These are phyloP conservation scores for Pseudopyricularia cyperi DNA, from an alignment of 2,329 filamentous ascomycete species.

Conservation along the genomic window DNA sequence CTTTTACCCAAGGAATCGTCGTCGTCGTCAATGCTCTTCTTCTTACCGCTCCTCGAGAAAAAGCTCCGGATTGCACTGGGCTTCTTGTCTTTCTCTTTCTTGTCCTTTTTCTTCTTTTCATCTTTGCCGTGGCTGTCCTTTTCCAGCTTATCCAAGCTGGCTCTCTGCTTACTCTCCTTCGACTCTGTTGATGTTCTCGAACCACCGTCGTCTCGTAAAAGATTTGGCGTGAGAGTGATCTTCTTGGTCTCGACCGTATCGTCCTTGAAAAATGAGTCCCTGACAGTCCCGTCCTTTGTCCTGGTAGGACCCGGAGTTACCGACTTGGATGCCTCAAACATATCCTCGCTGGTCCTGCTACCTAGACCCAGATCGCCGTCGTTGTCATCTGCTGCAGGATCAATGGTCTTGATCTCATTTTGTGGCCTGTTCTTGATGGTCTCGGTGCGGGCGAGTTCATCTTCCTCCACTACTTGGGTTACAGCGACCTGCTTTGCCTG, in stretches of 20 bases:
- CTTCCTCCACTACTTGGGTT: conserved; percentile 27
- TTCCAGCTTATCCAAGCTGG: conserved; percentile 63
- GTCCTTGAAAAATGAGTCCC: conserved; percentile 96
- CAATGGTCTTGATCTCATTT: conserved; percentile 22
- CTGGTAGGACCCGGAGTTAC: conserved; percentile 37
- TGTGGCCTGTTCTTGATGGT: conserved; percentile 35
- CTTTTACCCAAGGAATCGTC: conserved; percentile 49
- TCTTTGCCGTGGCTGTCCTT: conserved; percentile 51
- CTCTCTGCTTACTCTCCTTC: conserved; percentile 39
- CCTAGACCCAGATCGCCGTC: conserved; percentile 7
- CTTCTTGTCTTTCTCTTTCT: conserved; percentile 58
- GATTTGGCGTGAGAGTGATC: conserved; percentile 87
- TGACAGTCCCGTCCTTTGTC: conserved; percentile 73
- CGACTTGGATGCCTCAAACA: conserved; percentile 37
- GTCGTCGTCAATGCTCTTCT: conserved; percentile 41
- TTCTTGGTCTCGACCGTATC: conserved; percentile 92
- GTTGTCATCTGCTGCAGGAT: conserved; percentile 20
- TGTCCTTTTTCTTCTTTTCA: conserved; percentile 63
- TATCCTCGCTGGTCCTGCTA: conserved; percentile 51
- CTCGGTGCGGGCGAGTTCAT: conserved; percentile 42
- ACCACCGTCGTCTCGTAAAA: conserved; percentile 68
- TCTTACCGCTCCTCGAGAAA: conserved; percentile 51
- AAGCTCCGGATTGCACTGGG: conserved; percentile 43
- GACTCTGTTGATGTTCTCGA: conserved; percentile 41
- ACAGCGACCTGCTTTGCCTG: conserved; percentile 13